Evolutionary conservation across 78 protist species (phyloP), one percentile per base, ranked within the genome.

Genomic region (Mastigamoeba balamuthi): DNA sequence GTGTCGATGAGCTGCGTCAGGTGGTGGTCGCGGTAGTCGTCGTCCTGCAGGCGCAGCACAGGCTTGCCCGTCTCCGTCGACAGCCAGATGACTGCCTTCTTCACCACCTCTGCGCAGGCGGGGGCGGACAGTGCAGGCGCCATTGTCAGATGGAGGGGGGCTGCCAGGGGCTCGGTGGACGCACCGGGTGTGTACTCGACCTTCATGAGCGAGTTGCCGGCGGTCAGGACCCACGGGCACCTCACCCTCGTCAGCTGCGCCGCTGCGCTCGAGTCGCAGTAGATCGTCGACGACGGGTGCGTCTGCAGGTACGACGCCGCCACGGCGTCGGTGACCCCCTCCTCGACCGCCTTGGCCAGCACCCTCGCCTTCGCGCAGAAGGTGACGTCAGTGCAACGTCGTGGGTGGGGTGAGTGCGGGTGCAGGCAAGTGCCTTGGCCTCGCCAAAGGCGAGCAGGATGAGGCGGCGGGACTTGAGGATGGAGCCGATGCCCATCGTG

Each of bases 401-500:
- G n/a, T n/a, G n/a, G n/a, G n/a, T n/a, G n/a, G n/a, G n/a, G n/a
- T n/a, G n/a, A n/a, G n/a, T n/a, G n/a, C n/a, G n/a, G n/a, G n/a
- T n/a, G n/a, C n/a, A n/a, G n/a, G n/a, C n/a, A n/a, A n/a, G n/a
- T n/a, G n/a, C n/a, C n/a, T n/a, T n/a, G n/a, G n/a, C n/a, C n/a
- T n/a, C n/a, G n/a, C n/a, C n/a, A n/a, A 76, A 82, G 27, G 87
- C 87, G 40, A 82, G n/a, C 72, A 76, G 52, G 7, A 82, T 35
- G 7, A 82, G 53, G 38, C 77, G 52, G 37, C 78, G 66, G 23
- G 80, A 7, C 1, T 27, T 8, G 27, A 76, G 8, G 42, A 90
- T 48, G 4, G 94, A 83, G 1, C 38, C 42, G 8, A 90, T 40
- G 40, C 94, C 94, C 75, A 88, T 81, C 4, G 94, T 88, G 38